A percentile compares a stretch with the other conserved stretches of the same genome.
These are phyloP conservation scores for Backusella parvicylindrica DNA, from an alignment of 192 early-diverging fungal genomes.

Conservation along the genomic window DNA sequence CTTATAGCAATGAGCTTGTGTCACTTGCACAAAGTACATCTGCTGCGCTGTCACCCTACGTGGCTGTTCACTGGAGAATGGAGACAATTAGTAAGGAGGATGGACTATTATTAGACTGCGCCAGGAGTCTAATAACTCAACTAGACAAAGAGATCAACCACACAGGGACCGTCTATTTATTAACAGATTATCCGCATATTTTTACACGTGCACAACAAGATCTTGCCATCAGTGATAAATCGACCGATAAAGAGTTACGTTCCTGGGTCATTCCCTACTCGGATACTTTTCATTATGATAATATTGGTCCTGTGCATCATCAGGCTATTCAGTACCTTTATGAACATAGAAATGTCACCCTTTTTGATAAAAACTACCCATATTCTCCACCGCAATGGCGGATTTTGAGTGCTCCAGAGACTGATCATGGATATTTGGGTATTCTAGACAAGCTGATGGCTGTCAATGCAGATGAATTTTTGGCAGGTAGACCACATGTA, in stretches of 20 bases:
- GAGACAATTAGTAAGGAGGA: constrained; percentile 14
- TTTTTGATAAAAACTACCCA: background rate
- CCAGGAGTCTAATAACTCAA: constrained; percentile 17
- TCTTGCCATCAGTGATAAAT: background rate
- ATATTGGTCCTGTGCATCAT: constrained; percentile 24
- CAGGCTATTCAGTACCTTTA: constrained; percentile 32
- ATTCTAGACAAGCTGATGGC: constrained; percentile 35
- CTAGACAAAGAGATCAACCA: background rate
- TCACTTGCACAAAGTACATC: constrained; percentile 8
- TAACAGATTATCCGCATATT: constrained; percentile 36
- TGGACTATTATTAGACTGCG: constrained; percentile 18
- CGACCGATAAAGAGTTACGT: background rate
- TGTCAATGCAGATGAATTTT: constrained; percentile 23
- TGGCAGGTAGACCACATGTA: constrained; percentile 31
- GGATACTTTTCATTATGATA: constrained; percentile 3
- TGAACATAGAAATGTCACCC: constrained; percentile 26
- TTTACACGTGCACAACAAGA: background rate
- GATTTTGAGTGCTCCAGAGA: background rate
- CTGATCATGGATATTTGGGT: constrained; percentile 19
- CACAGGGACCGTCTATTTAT: constrained; percentile 20
- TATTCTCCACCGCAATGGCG: constrained; percentile 23
- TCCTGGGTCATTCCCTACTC: constrained; percentile 24
- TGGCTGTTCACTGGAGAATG: constrained; percentile 38
- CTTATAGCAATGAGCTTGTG: constrained; percentile 20
- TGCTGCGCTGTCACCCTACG: constrained; percentile 9